Conservation (phyloP, 225 moss, liverwort and hornwort genomes). For the Polytrichum formosum region DNA sequence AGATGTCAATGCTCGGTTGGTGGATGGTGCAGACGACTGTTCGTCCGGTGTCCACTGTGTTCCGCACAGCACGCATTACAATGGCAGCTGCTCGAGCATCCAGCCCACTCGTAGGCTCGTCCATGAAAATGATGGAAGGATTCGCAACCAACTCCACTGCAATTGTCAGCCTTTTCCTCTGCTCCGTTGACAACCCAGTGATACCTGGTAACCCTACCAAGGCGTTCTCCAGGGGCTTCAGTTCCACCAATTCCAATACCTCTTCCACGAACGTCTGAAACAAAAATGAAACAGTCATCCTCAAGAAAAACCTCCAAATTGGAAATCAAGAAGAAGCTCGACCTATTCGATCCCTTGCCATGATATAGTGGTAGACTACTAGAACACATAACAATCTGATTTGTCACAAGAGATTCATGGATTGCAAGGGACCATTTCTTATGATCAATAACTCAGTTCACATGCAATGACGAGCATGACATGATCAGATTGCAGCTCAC, state of each 20-base stretch:
- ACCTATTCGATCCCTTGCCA: no score
- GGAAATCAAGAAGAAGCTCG: no score
- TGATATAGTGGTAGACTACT: no score
- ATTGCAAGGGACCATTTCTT: no score
- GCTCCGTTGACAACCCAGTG: constrained; percentile 56
- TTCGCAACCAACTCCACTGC: constrained; percentile 65
- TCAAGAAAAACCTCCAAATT: no score
- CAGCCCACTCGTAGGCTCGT: constrained; percentile 57
- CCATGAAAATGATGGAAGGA: constrained; percentile 61
- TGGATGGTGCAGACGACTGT: constrained; percentile 69
- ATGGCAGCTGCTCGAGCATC: constrained; percentile 61
- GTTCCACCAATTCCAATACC: constrained; percentile 53
- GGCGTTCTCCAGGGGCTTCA: constrained; percentile 39
- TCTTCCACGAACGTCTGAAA: constrained; percentile 59
- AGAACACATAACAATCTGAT: no score
- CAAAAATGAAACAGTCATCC: neutral
- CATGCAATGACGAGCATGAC: neutral
- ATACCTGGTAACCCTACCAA: constrained; percentile 54
- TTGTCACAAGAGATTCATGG: no score
- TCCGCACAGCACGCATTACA: constrained; percentile 54
- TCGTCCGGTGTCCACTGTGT: constrained; percentile 55
- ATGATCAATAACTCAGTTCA: no score
- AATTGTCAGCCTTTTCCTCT: constrained; percentile 52
- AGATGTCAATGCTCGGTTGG: constrained; percentile 61
- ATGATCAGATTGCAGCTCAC: constrained; percentile 23